Evolutionary conservation across 1,139 yeast species (phyloP).

Genomic region (Yamadazyma aaseri): DNA sequence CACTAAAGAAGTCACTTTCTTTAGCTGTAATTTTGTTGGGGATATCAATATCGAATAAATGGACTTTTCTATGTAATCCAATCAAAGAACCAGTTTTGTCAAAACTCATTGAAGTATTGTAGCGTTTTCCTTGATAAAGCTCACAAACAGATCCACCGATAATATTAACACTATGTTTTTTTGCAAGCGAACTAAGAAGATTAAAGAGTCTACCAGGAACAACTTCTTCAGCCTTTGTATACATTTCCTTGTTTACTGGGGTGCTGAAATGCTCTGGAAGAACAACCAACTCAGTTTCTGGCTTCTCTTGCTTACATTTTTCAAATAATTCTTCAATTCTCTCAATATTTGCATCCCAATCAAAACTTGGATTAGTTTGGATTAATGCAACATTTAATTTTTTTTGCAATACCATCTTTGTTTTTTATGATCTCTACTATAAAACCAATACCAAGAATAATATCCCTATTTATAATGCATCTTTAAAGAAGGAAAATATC

Average conservation of each 20-base stretch:
- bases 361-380: constrained; percentile 69
- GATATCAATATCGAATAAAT: constrained; percentile 80
- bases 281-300: constrained; percentile 26
- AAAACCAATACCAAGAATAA: too few species aligned
- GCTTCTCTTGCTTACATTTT: constrained; percentile 48
- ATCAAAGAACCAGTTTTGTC: constrained; percentile 56
- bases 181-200: constrained; percentile 21
- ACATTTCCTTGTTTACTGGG: constrained; percentile 19
- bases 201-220: constrained; percentile 24
- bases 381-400: constrained; percentile 62
- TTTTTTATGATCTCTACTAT: background rate
- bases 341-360: constrained; percentile 54
- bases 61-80: constrained; percentile 75
- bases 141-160: constrained; percentile 29
- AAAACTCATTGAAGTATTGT: constrained; percentile 32
- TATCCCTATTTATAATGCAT: constrained; percentile 2
- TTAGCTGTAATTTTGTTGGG: constrained; percentile 64
- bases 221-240: constrained; percentile 20
- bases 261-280: constrained; percentile 22
- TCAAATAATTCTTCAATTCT: constrained; percentile 50
- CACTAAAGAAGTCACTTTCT: constrained; percentile 74
- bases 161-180: constrained; percentile 19
- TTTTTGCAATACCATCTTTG: constrained; percentile 9
- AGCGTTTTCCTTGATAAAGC: constrained; percentile 15
- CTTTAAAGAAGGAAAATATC: too few species aligned